These are phyloP conservation scores for Tricholoma sp. DNA, from an alignment of 768 basidiomycete genomes.

Conservation along the genomic window DNA sequence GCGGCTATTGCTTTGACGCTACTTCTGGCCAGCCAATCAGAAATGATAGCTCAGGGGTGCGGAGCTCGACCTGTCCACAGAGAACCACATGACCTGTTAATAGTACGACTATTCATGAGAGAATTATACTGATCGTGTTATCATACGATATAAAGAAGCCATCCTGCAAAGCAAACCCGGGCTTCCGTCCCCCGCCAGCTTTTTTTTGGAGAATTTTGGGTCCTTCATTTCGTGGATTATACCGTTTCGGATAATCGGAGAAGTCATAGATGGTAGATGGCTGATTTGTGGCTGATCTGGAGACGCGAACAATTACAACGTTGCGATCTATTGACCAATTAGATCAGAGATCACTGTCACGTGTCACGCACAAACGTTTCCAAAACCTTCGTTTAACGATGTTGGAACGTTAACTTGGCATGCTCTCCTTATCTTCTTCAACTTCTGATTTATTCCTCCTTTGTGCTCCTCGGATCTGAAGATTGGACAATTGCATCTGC, in stretches of 20 bases:
- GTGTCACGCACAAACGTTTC: not conserved
- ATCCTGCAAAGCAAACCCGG: not conserved
- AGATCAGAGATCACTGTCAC: not conserved
- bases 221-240: no score
- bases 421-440: no score
- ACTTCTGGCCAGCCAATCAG: not conserved
- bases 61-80: not conserved
- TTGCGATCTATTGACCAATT: not conserved
- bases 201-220: no score
- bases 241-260: no score
- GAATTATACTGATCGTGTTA: not conserved
- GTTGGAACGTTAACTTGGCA: not conserved
- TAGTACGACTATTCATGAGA: not conserved
- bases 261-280: no score
- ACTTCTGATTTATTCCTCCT: not conserved
- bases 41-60: not conserved
- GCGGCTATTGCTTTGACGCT: not conserved
- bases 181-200: not conserved
- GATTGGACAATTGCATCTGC: no score
- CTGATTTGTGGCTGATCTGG: no score
- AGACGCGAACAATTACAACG: no score
- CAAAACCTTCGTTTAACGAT: not conserved
- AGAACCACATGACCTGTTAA: not conserved
- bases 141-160: not conserved
- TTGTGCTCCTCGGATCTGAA: no score